phyloP scores from a whole-genome alignment of 2,329 filamentous ascomycete species.

The Monosporascus sp. region DNA sequence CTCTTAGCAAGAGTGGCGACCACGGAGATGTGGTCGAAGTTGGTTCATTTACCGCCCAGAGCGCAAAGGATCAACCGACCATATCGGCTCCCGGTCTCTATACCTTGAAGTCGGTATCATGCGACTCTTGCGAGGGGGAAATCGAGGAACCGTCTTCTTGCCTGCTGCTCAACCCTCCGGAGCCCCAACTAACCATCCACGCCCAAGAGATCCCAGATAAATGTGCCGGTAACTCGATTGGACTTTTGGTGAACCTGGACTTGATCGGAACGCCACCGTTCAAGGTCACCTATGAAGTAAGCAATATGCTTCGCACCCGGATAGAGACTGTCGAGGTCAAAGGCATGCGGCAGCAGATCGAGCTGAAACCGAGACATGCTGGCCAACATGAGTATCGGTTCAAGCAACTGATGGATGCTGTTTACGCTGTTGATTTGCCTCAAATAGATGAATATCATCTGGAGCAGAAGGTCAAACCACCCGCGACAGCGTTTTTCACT shows the following conservation, averaged over 20 bases:
- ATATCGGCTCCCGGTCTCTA: conserved; percentile 82
- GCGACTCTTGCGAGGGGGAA: conserved; percentile 78
- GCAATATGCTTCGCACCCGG: conserved; percentile 52
- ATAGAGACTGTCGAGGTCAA: conserved; percentile 53
- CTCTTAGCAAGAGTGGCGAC: conserved; percentile 64
- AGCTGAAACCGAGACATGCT: conserved; percentile 74
- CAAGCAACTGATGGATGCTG: conserved; percentile 70
- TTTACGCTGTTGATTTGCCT: conserved; percentile 59
- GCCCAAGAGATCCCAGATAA: conserved; percentile 86
- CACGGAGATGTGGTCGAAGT: conserved; percentile 55
- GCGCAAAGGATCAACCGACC: conserved; percentile 54
- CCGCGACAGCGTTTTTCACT: conserved; percentile 72
- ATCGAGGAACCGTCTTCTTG: conserved; percentile 93
- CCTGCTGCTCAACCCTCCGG: conserved; percentile 81
- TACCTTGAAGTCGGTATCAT: conserved; percentile 73
- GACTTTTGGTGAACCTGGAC: conserved; percentile 81
- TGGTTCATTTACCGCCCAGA: conserved; percentile 57
- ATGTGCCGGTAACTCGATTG: conserved; percentile 90
- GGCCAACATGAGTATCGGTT: conserved; percentile 88
- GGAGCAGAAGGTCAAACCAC: conserved; percentile 89
- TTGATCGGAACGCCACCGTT: conserved; percentile 92
- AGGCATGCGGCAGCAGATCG: conserved; percentile 77
- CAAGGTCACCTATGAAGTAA: conserved; percentile 69
- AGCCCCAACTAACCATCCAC: conserved; percentile 70
- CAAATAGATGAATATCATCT: conserved; percentile 37